phyloP scores from a whole-genome alignment of 1,284 basidiomycete genomes.

The Acaromyces ingoldii region DNA sequence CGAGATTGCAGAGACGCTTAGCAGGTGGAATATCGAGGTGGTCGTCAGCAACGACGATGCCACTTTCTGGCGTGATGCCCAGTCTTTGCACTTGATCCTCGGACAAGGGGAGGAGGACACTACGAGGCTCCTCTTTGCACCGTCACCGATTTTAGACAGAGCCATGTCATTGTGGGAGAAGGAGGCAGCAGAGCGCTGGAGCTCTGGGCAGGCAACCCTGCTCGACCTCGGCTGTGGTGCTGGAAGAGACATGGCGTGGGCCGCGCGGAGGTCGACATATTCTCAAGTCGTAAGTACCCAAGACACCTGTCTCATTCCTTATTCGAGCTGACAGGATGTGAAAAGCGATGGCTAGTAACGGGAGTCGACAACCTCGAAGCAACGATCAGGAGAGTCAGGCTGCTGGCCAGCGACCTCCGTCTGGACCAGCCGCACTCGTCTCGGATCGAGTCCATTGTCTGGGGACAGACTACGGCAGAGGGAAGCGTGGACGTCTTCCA shows the following conservation, averaged over 20 bases:
- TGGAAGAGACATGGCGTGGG: slow-evolving; percentile 2
- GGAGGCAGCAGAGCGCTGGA: not conserved
- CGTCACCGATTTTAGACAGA: not conserved
- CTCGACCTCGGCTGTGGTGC: slow-evolving; percentile 4
- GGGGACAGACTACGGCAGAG: not conserved
- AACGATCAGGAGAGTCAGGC: not conserved
- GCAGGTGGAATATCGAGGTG: not conserved
- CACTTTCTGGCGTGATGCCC: not conserved
- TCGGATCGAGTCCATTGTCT: not conserved
- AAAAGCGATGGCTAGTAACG: not conserved
- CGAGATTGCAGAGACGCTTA: not conserved
- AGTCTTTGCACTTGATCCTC: not conserved
- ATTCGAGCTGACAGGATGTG: too few species aligned
- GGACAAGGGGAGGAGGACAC: not conserved
- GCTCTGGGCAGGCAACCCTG: not conserved
- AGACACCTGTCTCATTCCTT: too few species aligned
- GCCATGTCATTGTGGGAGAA: not conserved
- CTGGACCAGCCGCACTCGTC: not conserved
- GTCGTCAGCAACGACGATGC: not conserved
- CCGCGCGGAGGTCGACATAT: not conserved
- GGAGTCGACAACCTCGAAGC: not conserved
- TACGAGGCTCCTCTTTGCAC: not conserved
- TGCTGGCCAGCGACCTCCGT: slow-evolving; percentile 1
- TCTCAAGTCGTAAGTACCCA: too few species aligned
- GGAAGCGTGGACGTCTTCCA: not conserved